These are phyloP conservation scores for Ambrosia hybrid DNA, from an alignment of 140 eudicot genomes.

Conservation along the genomic window DNA sequence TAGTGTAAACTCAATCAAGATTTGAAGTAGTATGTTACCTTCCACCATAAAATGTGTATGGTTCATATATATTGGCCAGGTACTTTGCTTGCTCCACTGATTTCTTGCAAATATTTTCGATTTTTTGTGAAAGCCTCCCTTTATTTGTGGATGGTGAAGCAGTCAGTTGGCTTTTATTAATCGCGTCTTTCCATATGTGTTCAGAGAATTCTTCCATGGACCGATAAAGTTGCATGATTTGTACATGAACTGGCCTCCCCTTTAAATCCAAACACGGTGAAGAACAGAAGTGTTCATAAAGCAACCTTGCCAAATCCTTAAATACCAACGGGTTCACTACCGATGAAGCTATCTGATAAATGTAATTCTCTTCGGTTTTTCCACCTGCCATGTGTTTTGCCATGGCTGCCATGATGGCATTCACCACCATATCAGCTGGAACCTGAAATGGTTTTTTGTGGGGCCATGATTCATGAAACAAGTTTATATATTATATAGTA, in stretches of 20 bases:
- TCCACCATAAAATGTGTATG: conserved; percentile 97
- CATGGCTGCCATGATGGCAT: conserved; percentile 91
- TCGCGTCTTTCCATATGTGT: conserved; percentile 76
- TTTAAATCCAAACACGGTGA: conserved; percentile 71
- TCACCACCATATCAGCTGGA: conserved; percentile 98
- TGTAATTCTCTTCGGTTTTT: conserved; percentile 53
- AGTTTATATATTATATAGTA: background rate
- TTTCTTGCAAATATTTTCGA: conserved; percentile 76
- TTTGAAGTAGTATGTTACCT: conserved; percentile 45
- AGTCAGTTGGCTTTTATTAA: conserved; percentile 47
- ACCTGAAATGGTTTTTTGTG: conserved; percentile 50
- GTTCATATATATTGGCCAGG: conserved; percentile 78
- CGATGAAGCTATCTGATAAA: conserved; percentile 92
- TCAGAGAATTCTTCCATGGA: conserved; percentile 88
- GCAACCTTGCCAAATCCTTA: conserved; percentile 64
- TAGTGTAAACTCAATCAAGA: too few relatives aligned
- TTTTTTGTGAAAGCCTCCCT: conserved; percentile 51
- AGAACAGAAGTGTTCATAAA: conserved; percentile 72
- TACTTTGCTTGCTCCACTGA: conserved; percentile 91
- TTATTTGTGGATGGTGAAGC: conserved; percentile 38
- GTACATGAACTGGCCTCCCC: conserved; percentile 79
- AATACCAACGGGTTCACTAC: conserved; percentile 87
- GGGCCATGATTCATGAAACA: conserved; percentile 6
- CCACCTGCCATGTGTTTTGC: conserved; percentile 80
- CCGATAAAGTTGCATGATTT: conserved; percentile 66